These are phyloP conservation scores for Rheum nobile DNA, from an alignment of 148 eudicot species.

Conservation along the genomic window DNA sequence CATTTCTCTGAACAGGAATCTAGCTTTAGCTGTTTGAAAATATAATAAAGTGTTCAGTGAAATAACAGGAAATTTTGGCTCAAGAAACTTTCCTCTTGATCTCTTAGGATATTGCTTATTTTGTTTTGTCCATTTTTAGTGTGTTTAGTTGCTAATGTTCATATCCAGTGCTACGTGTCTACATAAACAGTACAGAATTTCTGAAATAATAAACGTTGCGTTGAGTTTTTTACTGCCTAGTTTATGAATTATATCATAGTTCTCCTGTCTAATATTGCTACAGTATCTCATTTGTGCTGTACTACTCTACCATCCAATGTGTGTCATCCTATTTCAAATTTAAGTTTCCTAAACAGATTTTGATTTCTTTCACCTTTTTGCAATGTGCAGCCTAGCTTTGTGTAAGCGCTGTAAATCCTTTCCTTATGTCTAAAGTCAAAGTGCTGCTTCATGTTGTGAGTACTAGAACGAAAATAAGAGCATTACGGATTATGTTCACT, in stretches of 20 bases:
- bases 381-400: conserved; percentile 90
- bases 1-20: neutral
- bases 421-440: conserved; percentile 72
- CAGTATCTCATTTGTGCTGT: neutral
- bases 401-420: conserved; percentile 88
- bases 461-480: conserved; percentile 64
- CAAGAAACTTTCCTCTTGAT: too few species aligned
- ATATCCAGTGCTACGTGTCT: neutral
- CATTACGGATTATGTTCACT: conserved; percentile 69
- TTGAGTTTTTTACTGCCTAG: neutral
- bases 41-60: neutral
- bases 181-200: neutral
- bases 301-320: neutral
- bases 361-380: conserved; percentile 6
- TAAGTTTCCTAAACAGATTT: neutral
- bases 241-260: neutral
- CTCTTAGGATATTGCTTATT: neutral
- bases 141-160: neutral
- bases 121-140: neutral
- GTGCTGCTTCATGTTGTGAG: conserved; percentile 62
- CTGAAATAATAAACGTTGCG: neutral
- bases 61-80: neutral
- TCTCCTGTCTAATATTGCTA: neutral
- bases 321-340: neutral
- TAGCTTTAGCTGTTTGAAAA: neutral